Base-by-base conservation (phyloP, 2,329 filamentous ascomycete genomes). In the Apiospora malaysiana region DNA sequence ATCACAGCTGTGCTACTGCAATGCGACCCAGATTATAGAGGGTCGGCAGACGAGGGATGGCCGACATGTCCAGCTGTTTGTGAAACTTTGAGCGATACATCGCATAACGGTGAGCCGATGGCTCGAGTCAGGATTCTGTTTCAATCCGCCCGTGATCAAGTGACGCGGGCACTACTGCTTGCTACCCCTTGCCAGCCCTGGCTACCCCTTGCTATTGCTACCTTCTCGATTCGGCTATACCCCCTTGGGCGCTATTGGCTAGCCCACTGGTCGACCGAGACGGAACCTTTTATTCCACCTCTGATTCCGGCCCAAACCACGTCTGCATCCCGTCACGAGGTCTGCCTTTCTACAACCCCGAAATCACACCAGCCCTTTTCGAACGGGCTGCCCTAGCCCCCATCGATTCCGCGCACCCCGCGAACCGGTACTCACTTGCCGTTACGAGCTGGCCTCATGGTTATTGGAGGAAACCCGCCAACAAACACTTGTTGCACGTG, bases 211-310 rank as follows among this genome's bases (percentile, higher is more conserved):
- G n/a, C n/a, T n/a, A n/a, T 56, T 51, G 21, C 47, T 51, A 68
- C 67, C 46, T 68, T 68, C 67, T 42, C n/a, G 12, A 56, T 68
- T 51, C 12, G 43, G 67, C 67, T 25, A 46, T 51, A 25, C 40
- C 46, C 67, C 47, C 32, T 16, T 40, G 40, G 10, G 32, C n/a
- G 21, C 7, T 40, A 25, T 40, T 56, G 67, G 25, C 25, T 49
- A 14, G 3, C 7, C 45, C 25, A 32, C n/a, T 14, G 14, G 25
- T 32, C 32, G 3, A 32, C 32, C 3, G 32, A 32, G 3, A 51
- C 67, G 67, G 67, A 40, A 32, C 45, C 21, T 51, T 14, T 68
- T 51, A 63, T 63, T 63, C 56, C 56, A 68, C 67, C 67, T 68
- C 67, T 68, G 32, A 27, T 18, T 25, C 67, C 46, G 23, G 40